Conservation (phyloP, 768 basidiomycete genomes). For the Paxillus rubicundulus region DNA sequence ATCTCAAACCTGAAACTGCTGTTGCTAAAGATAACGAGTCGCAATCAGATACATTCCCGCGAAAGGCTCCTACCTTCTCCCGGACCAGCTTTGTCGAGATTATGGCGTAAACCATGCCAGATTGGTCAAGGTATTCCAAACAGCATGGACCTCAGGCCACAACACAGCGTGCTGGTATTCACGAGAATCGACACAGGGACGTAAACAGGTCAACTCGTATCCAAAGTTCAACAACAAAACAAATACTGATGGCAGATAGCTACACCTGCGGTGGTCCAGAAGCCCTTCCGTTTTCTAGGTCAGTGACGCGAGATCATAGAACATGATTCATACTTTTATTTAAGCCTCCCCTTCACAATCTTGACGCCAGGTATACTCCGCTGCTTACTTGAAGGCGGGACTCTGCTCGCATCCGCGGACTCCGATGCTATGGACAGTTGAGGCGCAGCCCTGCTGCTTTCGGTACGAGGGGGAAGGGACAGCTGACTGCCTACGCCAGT, state of each 20-base stretch:
- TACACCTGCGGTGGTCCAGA: not conserved
- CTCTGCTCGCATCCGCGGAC: slow-evolving; percentile 14
- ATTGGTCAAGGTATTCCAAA: not conserved
- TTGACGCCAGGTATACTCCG: slow-evolving; percentile 33
- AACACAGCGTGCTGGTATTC: slow-evolving; percentile 1
- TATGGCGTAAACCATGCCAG: not conserved
- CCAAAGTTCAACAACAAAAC: slow-evolving; percentile 10
- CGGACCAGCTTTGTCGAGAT: not conserved
- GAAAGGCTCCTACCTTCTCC: slow-evolving; percentile 1
- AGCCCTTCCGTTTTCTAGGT: slow-evolving; percentile 3
- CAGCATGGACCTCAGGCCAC: not conserved
- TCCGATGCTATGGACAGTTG: not conserved
- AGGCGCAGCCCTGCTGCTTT: not conserved
- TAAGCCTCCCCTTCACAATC: slow-evolving; percentile 25
- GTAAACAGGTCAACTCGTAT: not conserved
- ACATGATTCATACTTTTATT: slow-evolving; percentile 10
- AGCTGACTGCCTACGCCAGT: not conserved
- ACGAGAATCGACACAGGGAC: not conserved
- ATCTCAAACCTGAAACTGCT: too few relatives aligned
- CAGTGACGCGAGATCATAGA: slow-evolving; percentile 6
- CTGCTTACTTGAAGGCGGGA: slow-evolving; percentile 17
- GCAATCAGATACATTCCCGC: slow-evolving; percentile 20
- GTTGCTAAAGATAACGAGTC: not conserved
- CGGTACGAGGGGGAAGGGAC: not conserved
- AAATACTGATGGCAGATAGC: not conserved